A percentile compares a stretch with the other conserved stretches of the same genome.
Evolutionary conservation across 148 eudicot species (phyloP).

Genomic region (Diospyros kaki): DNA sequence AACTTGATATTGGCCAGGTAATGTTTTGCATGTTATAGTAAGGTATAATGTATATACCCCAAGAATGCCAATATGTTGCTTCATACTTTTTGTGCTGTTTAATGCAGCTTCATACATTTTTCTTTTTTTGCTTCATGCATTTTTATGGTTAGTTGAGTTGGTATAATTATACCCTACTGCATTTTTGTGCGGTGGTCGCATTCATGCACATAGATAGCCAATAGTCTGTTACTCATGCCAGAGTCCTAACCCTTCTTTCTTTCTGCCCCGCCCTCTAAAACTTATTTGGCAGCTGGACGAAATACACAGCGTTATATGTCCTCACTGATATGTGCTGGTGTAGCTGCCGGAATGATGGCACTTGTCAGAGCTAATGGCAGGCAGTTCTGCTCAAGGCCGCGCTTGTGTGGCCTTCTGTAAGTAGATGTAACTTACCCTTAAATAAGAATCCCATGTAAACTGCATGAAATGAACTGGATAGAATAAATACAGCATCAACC

Average conservation of each 20-base stretch:
- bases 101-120: too few relatives aligned
- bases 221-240: too few relatives aligned
- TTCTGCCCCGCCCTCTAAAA: background rate
- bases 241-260: background rate
- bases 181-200: too few relatives aligned
- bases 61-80: too few relatives aligned
- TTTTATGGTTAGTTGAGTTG: too few relatives aligned
- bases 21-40: too few relatives aligned
- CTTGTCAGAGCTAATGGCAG: conserved; percentile 78
- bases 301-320: conserved; percentile 54
- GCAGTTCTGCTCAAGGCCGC: conserved; percentile 87
- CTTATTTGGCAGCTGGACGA: conserved; percentile 50
- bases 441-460: background rate
- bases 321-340: conserved; percentile 72
- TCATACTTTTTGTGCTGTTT: too few relatives aligned
- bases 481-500: background rate
- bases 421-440: background rate
- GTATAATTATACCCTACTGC: too few relatives aligned
- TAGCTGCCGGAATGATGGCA: conserved; percentile 80
- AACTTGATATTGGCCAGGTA: too few relatives aligned
- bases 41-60: too few relatives aligned
- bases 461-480: background rate
- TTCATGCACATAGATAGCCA: too few relatives aligned
- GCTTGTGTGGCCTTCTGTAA: conserved; percentile 77
- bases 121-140: too few relatives aligned